Conservation (phyloP, 768 basidiomycete species). For the Pisolithus albus region DNA sequence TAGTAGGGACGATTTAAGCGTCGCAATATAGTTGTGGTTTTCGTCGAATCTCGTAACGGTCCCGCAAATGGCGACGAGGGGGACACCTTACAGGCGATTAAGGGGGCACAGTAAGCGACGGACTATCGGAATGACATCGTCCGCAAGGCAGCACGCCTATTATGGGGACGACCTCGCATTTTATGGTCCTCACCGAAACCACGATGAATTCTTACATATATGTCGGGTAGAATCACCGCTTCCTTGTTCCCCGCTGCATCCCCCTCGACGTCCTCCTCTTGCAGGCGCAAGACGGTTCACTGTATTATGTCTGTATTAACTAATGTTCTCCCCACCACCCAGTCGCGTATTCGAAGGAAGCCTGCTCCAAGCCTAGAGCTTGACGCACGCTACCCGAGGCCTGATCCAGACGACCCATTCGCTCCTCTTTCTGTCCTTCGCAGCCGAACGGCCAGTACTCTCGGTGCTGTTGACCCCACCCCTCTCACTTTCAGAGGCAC, state of each 20-base stretch:
- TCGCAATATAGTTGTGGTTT: too few relatives aligned
- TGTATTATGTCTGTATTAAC: conserved; percentile 27
- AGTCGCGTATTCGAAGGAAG: conserved; percentile 39
- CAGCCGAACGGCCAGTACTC: conserved; percentile 43
- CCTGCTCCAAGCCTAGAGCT: conserved; percentile 48
- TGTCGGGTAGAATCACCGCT: conserved; percentile 8
- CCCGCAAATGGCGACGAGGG: neutral
- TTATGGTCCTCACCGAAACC: conserved; percentile 28
- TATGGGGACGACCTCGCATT: conserved; percentile 7
- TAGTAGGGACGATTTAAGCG: neutral
- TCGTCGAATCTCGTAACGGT: neutral
- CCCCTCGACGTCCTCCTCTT: conserved; percentile 5
- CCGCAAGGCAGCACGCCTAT: conserved; percentile 6
- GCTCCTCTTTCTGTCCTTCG: conserved; percentile 62
- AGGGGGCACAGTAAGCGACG: conserved; percentile 23
- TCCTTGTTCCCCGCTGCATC: conserved; percentile 13
- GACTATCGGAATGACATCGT: conserved; percentile 22
- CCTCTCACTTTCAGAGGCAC: conserved; percentile 26
- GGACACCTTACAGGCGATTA: conserved; percentile 14
- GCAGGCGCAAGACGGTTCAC: conserved; percentile 10
- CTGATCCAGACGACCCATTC: conserved; percentile 66
- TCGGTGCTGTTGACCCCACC: conserved; percentile 20
- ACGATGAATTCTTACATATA: conserved; percentile 31
- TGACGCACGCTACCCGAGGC: conserved; percentile 52
- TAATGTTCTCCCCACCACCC: conserved; percentile 18